phyloP scores from a whole-genome alignment of 371 early-diverging fungal species.

The Mortierella sp. region DNA sequence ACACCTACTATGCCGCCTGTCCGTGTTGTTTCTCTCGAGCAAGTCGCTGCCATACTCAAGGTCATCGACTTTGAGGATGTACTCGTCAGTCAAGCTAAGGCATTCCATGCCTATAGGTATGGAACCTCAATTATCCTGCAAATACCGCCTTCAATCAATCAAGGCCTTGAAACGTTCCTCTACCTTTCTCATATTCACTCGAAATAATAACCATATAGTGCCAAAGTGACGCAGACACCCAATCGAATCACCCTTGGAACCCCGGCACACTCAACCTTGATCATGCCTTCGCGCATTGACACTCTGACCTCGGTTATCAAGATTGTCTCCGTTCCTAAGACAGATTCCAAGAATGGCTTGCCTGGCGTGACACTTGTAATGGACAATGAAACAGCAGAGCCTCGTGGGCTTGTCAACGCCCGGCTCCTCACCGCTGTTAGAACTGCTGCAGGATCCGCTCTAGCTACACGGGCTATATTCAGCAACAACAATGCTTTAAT shows the following conservation, averaged over 20 bases:
- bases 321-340: constrained; percentile 67
- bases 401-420: constrained; percentile 69
- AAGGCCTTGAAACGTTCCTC: background rate
- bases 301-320: constrained; percentile 66
- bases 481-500: background rate
- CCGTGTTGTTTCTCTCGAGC: constrained; percentile 45
- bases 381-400: constrained; percentile 64
- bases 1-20: constrained; percentile 38
- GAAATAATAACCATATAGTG: constrained; percentile 3
- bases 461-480: constrained; percentile 61
- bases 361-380: constrained; percentile 68
- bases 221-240: constrained; percentile 65
- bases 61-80: constrained; percentile 34
- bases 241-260: constrained; percentile 62
- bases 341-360: constrained; percentile 63
- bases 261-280: constrained; percentile 60
- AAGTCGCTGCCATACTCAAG: constrained; percentile 40
- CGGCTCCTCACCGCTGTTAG: constrained; percentile 68
- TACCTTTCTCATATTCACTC: background rate
- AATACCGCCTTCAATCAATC: no score
- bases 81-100: constrained; percentile 41
- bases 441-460: constrained; percentile 74
- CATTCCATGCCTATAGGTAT: constrained; percentile 52
- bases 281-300: constrained; percentile 72
- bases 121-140: background rate